Percentiles rank a stretch among this genome's conserved stretches.
Conservation (phyloP, 495 filamentous ascomycete genomes). For the Tuber microsphaerosporum region DNA sequence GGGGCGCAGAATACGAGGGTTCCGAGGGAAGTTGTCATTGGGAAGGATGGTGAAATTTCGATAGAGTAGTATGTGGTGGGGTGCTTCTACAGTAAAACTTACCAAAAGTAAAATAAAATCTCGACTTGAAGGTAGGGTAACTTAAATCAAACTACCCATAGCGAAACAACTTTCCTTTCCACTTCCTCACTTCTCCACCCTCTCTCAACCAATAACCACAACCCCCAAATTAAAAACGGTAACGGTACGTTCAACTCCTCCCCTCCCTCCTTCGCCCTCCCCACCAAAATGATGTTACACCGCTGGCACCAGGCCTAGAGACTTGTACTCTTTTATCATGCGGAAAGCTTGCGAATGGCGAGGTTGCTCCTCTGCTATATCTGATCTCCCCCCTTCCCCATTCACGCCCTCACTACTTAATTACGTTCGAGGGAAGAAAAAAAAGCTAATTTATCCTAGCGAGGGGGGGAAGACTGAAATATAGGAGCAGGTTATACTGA, state of each 20-base stretch:
- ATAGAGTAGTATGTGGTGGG: background rate
- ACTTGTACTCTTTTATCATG: slow-evolving; percentile 41
- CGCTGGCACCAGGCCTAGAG: slow-evolving; percentile 42
- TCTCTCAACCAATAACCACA: background rate
- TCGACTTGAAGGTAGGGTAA: background rate
- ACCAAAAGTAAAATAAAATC: background rate
- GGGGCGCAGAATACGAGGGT: slow-evolving; percentile 89
- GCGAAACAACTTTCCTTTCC: background rate
- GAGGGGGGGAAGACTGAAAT: background rate
- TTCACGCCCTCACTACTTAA: background rate
- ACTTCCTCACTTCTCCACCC: background rate
- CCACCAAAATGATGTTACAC: slow-evolving; percentile 36
- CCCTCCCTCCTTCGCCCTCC: background rate
- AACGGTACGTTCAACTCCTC: background rate
- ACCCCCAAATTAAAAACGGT: background rate
- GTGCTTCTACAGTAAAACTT: background rate
- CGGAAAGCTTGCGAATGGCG: slow-evolving; percentile 37
- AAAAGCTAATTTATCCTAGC: background rate
- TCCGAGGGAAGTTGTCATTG: slow-evolving; percentile 74
- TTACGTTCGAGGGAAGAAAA: background rate
- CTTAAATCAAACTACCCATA: background rate
- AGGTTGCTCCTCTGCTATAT: slow-evolving; percentile 31
- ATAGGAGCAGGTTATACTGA: background rate
- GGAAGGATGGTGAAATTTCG: background rate
- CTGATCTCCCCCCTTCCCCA: slow-evolving; percentile 15